Evolutionary conservation across 139 green algal species (phyloP).

Genomic region (Chlorella sp.): DNA sequence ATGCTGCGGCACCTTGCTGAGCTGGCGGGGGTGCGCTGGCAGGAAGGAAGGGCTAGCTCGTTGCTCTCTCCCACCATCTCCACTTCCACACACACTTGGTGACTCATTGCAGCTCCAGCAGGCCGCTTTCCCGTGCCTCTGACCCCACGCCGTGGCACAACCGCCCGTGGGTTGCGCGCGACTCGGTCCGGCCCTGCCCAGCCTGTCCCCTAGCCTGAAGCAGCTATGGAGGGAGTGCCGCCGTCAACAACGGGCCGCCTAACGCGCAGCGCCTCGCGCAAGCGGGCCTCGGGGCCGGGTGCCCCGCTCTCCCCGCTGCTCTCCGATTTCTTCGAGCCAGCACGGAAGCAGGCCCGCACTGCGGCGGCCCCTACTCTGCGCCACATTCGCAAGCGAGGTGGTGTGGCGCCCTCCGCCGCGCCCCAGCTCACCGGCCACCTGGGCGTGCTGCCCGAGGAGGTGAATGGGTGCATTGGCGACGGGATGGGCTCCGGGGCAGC

Average conservation of each 20-base stretch:
- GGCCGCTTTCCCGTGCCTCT: too few relatives aligned
- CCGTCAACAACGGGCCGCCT: neutral
- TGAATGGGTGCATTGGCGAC: neutral
- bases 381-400: neutral
- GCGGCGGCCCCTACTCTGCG: neutral
- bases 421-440: constrained; percentile 9
- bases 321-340: neutral
- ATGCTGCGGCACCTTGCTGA: too few relatives aligned
- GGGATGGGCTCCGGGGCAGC: too few relatives aligned
- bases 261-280: constrained; percentile 1
- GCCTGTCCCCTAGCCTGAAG: too few relatives aligned
- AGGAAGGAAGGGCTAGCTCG: too few relatives aligned
- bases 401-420: neutral
- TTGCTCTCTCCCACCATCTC: too few relatives aligned
- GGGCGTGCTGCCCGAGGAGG: constrained; percentile 6
- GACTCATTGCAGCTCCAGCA: too few relatives aligned
- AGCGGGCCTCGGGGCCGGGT: neutral
- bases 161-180: too few relatives aligned
- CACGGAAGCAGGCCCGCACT: neutral
- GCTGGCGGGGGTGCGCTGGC: too few relatives aligned
- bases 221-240: neutral
- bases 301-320: constrained; percentile 6
- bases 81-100: too few relatives aligned
- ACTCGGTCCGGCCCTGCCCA: too few relatives aligned
- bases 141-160: too few relatives aligned